phyloP scores from a whole-genome alignment of 257 asterid genomes.

The Linderniella brevidens region DNA sequence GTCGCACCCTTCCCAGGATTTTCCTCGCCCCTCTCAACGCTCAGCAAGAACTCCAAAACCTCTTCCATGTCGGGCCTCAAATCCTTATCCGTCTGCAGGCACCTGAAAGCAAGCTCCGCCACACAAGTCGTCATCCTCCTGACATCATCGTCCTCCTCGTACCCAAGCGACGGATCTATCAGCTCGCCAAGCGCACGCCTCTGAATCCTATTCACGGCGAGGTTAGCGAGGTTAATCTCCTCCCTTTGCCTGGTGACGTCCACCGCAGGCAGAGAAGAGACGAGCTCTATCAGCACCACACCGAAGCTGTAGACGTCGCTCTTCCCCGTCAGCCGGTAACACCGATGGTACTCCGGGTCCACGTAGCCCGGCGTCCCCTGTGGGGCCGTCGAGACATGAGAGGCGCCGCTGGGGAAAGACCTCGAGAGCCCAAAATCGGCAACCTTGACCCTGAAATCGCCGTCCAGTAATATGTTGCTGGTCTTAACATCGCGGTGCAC shows the following conservation, averaged over 20 bases:
- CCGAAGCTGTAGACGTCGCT: conserved; percentile 53
- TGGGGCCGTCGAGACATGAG: conserved; percentile 45
- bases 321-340: conserved; percentile 29
- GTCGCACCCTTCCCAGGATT: not conserved
- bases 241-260: conserved; percentile 25
- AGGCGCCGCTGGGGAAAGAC: conserved; percentile 19
- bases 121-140: conserved; percentile 28
- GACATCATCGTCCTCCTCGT: conserved; percentile 15
- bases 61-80: conserved; percentile 40
- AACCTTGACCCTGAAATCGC: conserved; percentile 29
- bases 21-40: conserved; percentile 10
- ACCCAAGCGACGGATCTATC: conserved; percentile 30
- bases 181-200: conserved; percentile 25
- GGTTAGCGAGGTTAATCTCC: conserved; percentile 34
- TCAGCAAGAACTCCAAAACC: conserved; percentile 20
- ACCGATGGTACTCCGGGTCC: conserved; percentile 30
- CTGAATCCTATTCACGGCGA: conserved; percentile 26
- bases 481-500: conserved; percentile 50
- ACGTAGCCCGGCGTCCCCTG: conserved; percentile 52
- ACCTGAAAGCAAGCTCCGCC: conserved; percentile 36
- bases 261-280: conserved; percentile 40
- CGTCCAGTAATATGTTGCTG: conserved; percentile 32
- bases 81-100: conserved; percentile 35
- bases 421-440: conserved; percentile 53
- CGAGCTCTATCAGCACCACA: conserved; percentile 41